Base-by-base conservation (phyloP, 2,329 filamentous ascomycete genomes). In the Fusarium irregulare region DNA sequence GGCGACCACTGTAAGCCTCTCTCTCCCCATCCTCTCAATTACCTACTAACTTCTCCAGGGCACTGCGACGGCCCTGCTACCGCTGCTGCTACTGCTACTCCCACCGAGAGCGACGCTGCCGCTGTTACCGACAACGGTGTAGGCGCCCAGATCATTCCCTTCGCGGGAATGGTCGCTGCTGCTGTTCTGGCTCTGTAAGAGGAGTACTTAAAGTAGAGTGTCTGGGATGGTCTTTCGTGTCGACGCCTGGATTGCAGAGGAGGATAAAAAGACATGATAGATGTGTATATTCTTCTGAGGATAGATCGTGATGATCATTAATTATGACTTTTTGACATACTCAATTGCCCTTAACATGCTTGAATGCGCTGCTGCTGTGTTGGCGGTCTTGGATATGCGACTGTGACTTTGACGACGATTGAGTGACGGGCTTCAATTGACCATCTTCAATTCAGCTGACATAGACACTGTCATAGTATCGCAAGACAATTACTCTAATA, bases 1-100 rank as follows among this genome's bases (percentile, higher is more conserved):
- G 72, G 73, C 11, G 73, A 75, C 55, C 73, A 75, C 68, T 75
- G 66, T 71, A 56, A 14, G 53, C 58, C 16, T 20, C 3, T 25
- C 3, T n/a, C 7, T 3, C 3, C 6, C 1, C 2, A 1, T 11
- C 5, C 6, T 11, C 3, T 10, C 30, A 16, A 28, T 7, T 9
- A 4, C 6, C 10, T 9, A 30, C 56, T 60, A 10, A 49, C 42
- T 27, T 1, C 3, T 6, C 4, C 21, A 75, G 73, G 68, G 72
- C 73, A 75, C 46, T 75, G 73, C 57, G 73, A 74, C 3, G 73
- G 63, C 47, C 56, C 71, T 3, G 68, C 41, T 34, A 70, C 64
- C 3, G 46, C 65, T 21, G 25, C 34, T 28, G 28, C 68, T 28
- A 28, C 46, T 14, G 60, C 55, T 13, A 66, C 62, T 45, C 25